These are phyloP conservation scores for Garcia nutans DNA, from an alignment of 345 rosid genomes.

Conservation along the genomic window DNA sequence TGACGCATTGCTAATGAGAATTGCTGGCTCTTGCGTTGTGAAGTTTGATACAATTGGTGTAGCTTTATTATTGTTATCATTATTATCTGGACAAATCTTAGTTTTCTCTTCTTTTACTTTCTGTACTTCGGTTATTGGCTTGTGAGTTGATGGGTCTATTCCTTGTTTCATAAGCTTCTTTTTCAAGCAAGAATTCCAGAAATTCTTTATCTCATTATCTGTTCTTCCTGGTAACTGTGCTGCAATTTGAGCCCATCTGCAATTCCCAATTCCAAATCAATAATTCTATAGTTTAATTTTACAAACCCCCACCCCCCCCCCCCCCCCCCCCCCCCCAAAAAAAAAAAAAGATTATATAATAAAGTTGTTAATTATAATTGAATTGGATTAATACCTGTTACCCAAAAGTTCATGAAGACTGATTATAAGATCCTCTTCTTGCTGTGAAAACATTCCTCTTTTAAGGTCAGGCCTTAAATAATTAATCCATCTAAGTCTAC, in stretches of 20 bases:
- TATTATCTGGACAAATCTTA: slow-evolving; percentile 15
- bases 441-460: slow-evolving; percentile 53
- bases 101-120: slow-evolving; percentile 37
- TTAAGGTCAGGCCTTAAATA: slow-evolving; percentile 91
- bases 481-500: slow-evolving; percentile 89
- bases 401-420: slow-evolving; percentile 42
- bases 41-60: slow-evolving; percentile 23
- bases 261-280: neutral
- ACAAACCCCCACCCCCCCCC: no score
- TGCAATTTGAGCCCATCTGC: slow-evolving; percentile 75
- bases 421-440: slow-evolving; percentile 44
- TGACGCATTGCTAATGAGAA: slow-evolving; percentile 25
- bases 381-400: slow-evolving; percentile 37
- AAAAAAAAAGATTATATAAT: no score
- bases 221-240: slow-evolving; percentile 65
- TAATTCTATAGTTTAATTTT: no score
- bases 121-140: slow-evolving; percentile 26
- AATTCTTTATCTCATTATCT: slow-evolving; percentile 69
- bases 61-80: neutral
- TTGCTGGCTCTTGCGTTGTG: slow-evolving; percentile 38
- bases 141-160: slow-evolving; percentile 64
- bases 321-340: no score
- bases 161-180: slow-evolving; percentile 74
- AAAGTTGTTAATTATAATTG: no score
- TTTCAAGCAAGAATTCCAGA: slow-evolving; percentile 67